Evolutionary conservation across 2,329 filamentous ascomycete genomes (phyloP).

Genomic region (Calonectria fujianensis): DNA sequence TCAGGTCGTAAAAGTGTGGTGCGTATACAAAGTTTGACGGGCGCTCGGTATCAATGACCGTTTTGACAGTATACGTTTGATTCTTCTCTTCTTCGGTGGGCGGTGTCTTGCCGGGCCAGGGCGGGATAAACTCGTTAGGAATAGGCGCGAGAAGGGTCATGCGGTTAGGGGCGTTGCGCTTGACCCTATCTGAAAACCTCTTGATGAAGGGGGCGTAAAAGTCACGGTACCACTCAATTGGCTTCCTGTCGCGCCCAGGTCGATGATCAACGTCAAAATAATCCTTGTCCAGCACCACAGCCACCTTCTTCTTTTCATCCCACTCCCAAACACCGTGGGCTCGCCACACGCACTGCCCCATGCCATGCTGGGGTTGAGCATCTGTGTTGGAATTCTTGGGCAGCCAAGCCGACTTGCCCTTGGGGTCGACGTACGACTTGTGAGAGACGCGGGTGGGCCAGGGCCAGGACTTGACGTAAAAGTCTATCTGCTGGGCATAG

Average conservation of each 20-base stretch:
- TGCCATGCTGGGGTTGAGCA: constrained; percentile 46
- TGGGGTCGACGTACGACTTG: constrained; percentile 60
- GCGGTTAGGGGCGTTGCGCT: constrained; percentile 53
- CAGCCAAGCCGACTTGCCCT: constrained; percentile 61
- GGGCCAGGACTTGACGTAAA: constrained; percentile 65
- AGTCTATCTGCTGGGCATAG: constrained; percentile 60
- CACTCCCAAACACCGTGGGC: constrained; percentile 63
- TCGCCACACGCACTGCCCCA: constrained; percentile 62
- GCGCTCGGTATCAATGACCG: constrained; percentile 52
- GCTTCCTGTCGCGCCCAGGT: constrained; percentile 58
- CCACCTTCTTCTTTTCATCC: constrained; percentile 56
- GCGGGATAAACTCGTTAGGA: constrained; percentile 64
- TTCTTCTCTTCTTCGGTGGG: constrained; percentile 26
- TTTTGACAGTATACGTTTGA: constrained; percentile 55
- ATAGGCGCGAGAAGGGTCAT: constrained; percentile 64
- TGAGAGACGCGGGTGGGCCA: constrained; percentile 62
- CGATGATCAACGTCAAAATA: constrained; percentile 64
- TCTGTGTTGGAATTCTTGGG: constrained; percentile 45
- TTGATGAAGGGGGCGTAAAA: constrained; percentile 64
- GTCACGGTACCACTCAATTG: constrained; percentile 65
- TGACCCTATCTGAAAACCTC: constrained; percentile 60
- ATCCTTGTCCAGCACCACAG: constrained; percentile 54
- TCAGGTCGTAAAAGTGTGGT: constrained; percentile 66
- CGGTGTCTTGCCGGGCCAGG: constrained; percentile 55
- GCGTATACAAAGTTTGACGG: constrained; percentile 63